Evolutionary conservation across 2,329 filamentous ascomycete genomes (phyloP).

Genomic region (Cercospora zeae-maydis): DNA sequence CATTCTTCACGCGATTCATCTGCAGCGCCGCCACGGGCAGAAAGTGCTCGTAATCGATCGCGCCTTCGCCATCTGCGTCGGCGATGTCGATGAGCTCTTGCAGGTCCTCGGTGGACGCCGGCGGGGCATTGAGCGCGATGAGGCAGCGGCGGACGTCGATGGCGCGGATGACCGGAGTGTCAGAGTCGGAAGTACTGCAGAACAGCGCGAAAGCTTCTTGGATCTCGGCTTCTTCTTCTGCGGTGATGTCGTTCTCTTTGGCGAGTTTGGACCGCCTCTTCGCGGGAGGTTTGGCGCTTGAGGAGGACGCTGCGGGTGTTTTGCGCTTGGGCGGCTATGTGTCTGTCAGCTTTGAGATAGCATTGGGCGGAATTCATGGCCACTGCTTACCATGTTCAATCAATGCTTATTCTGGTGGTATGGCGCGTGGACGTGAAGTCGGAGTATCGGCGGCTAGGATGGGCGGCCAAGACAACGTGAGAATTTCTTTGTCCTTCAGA

Average conservation of each 20-base stretch:
- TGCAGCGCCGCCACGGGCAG: slow-evolving; percentile 85
- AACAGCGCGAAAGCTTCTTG: slow-evolving; percentile 86
- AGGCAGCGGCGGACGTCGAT: slow-evolving; percentile 49
- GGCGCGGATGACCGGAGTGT: slow-evolving; percentile 46
- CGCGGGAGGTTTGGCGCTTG: slow-evolving; percentile 35
- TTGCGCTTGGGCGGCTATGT: slow-evolving; percentile 34
- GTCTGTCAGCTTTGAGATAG: neutral
- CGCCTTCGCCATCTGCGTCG: slow-evolving; percentile 77
- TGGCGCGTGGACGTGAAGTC: neutral
- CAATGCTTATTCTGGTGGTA: neutral
- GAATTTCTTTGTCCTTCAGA: slow-evolving; percentile 1
- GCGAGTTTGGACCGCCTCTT: slow-evolving; percentile 80
- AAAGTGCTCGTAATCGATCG: slow-evolving; percentile 75
- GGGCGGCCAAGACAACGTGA: neutral
- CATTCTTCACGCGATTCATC: slow-evolving; percentile 50
- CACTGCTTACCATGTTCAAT: neutral
- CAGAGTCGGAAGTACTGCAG: slow-evolving; percentile 52
- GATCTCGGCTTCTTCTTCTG: slow-evolving; percentile 83
- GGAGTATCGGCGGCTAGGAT: neutral
- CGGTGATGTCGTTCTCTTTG: slow-evolving; percentile 82
- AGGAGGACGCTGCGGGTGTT: slow-evolving; percentile 22
- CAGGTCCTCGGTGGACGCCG: slow-evolving; percentile 62
- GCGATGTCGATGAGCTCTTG: slow-evolving; percentile 73
- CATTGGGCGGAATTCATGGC: neutral
- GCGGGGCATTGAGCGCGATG: slow-evolving; percentile 72